Percentiles rank a stretch among this genome's conserved stretches.
These are phyloP conservation scores for Nephelium lappaceum DNA, from an alignment of 345 rosid genomes.

Conservation along the genomic window DNA sequence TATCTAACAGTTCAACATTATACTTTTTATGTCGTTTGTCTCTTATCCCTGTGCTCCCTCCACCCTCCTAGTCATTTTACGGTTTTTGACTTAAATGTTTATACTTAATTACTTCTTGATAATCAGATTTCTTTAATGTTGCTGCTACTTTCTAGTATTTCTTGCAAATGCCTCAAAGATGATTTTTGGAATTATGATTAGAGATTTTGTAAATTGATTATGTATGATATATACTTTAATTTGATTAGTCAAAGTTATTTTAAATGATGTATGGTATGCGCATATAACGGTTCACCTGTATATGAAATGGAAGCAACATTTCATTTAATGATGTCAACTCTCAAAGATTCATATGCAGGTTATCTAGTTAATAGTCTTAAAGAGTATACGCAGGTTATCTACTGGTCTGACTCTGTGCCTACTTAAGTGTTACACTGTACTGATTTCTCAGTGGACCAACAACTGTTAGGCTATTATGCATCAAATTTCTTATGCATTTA, in stretches of 20 bases:
- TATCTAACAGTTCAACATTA: not conserved
- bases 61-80: not conserved
- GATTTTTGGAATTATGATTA: not conserved
- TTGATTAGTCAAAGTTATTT: not conserved
- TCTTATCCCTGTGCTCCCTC: not conserved
- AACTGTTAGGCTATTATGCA: not conserved
- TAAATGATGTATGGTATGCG: not conserved
- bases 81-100: not conserved
- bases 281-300: not conserved
- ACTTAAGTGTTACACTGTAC: not conserved
- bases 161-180: not conserved
- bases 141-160: not conserved
- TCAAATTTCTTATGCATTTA: not conserved
- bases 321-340: not conserved
- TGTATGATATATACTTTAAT: not conserved
- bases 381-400: not conserved
- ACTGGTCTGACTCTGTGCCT: not conserved
- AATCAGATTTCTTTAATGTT: not conserved
- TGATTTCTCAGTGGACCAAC: not conserved
- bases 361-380: slow-evolving; percentile 6
- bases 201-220: not conserved
- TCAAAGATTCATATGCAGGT: not conserved
- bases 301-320: not conserved
- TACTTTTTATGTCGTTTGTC: not conserved
- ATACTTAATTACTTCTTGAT: not conserved